Conservation (phyloP, 148 eudicot genomes). For the Cornus kousa region DNA sequence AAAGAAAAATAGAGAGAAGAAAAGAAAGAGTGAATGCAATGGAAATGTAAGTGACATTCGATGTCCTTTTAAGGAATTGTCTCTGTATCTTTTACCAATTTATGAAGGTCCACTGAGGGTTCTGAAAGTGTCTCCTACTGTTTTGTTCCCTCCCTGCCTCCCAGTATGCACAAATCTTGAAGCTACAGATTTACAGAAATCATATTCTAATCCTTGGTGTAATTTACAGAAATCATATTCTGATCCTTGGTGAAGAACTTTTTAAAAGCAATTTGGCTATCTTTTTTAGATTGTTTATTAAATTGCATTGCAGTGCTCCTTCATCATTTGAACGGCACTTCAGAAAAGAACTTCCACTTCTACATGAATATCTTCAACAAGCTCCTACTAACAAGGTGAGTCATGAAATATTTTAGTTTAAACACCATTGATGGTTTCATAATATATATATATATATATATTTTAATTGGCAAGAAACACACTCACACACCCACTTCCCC, state of each 20-base stretch:
- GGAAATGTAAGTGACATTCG: neutral
- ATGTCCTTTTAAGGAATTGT: neutral
- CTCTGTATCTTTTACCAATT: neutral
- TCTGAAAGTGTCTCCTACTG: neutral
- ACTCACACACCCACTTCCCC: no score
- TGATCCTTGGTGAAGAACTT: neutral
- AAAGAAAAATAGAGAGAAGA: no score
- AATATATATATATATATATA: no score
- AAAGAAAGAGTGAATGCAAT: neutral
- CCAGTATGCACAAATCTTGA: neutral
- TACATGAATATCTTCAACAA: slow-evolving; percentile 65
- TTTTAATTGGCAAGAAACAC: no score
- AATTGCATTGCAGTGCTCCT: slow-evolving; percentile 57
- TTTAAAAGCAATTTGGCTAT: neutral
- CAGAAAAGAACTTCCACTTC: slow-evolving; percentile 60
- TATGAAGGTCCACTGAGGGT: neutral
- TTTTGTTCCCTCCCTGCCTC: neutral
- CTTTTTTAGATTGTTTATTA: slow-evolving; percentile 1
- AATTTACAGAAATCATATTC: neutral
- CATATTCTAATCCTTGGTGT: neutral
- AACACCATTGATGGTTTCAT: neutral
- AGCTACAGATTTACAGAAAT: neutral
- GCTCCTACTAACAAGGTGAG: slow-evolving; percentile 66
- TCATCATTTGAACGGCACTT: slow-evolving; percentile 76
- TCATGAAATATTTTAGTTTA: neutral